Conservation (phyloP, 1,284 basidiomycete species). For the Entoloma clypeatum region DNA sequence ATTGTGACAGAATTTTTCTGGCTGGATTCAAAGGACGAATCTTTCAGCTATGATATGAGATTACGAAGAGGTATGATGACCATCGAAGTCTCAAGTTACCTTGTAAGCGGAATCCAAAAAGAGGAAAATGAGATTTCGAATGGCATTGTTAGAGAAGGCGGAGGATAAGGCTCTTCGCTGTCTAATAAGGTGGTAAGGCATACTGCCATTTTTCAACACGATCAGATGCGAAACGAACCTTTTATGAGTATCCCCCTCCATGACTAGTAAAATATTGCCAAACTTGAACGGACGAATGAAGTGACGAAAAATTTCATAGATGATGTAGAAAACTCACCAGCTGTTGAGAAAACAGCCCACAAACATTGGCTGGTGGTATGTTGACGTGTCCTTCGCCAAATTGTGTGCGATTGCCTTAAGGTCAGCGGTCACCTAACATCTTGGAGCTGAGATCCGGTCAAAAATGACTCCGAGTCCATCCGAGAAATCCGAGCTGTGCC, state of each 20-base stretch:
- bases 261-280: constrained; percentile 35
- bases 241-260: constrained; percentile 41
- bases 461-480: no score
- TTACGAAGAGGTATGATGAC: not conserved
- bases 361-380: constrained; percentile 33
- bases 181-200: constrained; percentile 19
- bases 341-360: constrained; percentile 3
- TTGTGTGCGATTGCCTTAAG: constrained; percentile 47
- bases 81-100: constrained; percentile 23
- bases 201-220: not conserved
- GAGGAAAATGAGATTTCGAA: constrained; percentile 31
- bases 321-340: constrained; percentile 2
- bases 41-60: constrained; percentile 18
- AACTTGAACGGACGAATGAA: constrained; percentile 31
- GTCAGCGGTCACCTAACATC: no score
- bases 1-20: constrained; percentile 19
- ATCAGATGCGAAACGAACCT: constrained; percentile 20
- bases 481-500: no score
- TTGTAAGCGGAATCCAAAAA: constrained; percentile 40
- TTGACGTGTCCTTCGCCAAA: constrained; percentile 39
- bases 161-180: constrained; percentile 35
- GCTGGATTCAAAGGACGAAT: constrained; percentile 8
- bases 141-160: constrained; percentile 34
- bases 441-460: no score
- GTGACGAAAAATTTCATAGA: not conserved